phyloP scores from a whole-genome alignment of 805 yeast genomes.

The Tanozyma kutaoensis region DNA sequence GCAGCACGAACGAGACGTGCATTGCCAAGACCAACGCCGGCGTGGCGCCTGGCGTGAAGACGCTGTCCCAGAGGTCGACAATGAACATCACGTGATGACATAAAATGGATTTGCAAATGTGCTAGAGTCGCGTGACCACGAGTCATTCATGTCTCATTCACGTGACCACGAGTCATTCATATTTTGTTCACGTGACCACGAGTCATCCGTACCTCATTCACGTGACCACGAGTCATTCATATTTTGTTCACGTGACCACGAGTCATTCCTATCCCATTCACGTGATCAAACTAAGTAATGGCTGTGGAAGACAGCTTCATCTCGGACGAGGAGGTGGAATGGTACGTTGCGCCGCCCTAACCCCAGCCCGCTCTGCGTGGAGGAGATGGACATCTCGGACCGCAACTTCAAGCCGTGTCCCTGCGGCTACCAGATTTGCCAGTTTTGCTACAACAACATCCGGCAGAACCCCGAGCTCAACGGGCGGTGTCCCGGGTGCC shows the following conservation, averaged over 20 bases:
- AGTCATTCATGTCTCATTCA: no score
- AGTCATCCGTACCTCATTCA: no score
- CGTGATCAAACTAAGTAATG: not conserved
- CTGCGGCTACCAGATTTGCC: conserved; percentile 97
- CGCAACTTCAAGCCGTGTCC: conserved; percentile 98
- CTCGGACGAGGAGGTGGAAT: conserved; percentile 73
- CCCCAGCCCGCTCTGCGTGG: conserved; percentile 81
- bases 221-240: no score
- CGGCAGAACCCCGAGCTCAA: conserved; percentile 90
- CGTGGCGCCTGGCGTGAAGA: conserved; percentile 86
- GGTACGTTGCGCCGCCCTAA: conserved; percentile 30
- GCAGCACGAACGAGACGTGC: conserved; percentile 62
- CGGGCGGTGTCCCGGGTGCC: conserved; percentile 96
- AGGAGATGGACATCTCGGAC: conserved; percentile 94
- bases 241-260: not conserved
- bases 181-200: no score
- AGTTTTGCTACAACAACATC: conserved; percentile 94
- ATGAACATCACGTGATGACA: no score
- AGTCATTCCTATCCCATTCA: not conserved
- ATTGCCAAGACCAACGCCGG: conserved; percentile 87
- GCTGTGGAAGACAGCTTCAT: conserved; percentile 22
- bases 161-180: no score
- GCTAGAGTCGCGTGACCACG: no score
- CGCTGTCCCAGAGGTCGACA: conserved; percentile 74
- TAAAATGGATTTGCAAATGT: no score